These are phyloP conservation scores for Styphnolobium japonicum DNA, from an alignment of 306 rosid genomes.

Conservation along the genomic window DNA sequence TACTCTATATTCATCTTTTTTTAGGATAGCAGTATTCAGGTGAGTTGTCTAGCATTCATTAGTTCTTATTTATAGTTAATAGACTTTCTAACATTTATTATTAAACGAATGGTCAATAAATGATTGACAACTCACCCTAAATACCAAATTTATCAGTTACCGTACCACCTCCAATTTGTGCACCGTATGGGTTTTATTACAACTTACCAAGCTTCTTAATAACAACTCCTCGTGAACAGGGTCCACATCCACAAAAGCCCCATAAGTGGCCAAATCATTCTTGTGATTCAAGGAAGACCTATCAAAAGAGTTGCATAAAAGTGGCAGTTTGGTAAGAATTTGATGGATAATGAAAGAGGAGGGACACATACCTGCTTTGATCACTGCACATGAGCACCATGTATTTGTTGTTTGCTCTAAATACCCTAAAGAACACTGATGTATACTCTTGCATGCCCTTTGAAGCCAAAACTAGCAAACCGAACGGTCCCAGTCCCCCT, in stretches of 20 bases:
- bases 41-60: too few species aligned
- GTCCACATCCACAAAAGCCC: conserved; percentile 34
- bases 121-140: too few species aligned
- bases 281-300: neutral
- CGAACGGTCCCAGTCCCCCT: conserved; percentile 59
- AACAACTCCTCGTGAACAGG: too few species aligned
- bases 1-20: too few species aligned
- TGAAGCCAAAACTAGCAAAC: conserved; percentile 45
- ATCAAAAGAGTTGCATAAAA: neutral
- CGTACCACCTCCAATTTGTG: too few species aligned
- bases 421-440: conserved; percentile 49
- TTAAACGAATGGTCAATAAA: too few species aligned
- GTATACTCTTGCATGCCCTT: conserved; percentile 47
- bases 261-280: neutral
- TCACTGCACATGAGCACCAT: conserved; percentile 42
- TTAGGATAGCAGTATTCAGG: too few species aligned
- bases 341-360: too few species aligned
- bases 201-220: conserved; percentile 43
- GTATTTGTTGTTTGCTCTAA: conserved; percentile 29
- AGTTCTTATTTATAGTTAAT: too few species aligned
- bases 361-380: conserved; percentile 22
- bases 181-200: too few species aligned
- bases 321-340: neutral
- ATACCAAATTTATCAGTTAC: too few species aligned
- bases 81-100: too few species aligned